These are phyloP conservation scores for Aspergillus sp. DNA, from an alignment of 2,329 filamentous ascomycete genomes.

Conservation along the genomic window DNA sequence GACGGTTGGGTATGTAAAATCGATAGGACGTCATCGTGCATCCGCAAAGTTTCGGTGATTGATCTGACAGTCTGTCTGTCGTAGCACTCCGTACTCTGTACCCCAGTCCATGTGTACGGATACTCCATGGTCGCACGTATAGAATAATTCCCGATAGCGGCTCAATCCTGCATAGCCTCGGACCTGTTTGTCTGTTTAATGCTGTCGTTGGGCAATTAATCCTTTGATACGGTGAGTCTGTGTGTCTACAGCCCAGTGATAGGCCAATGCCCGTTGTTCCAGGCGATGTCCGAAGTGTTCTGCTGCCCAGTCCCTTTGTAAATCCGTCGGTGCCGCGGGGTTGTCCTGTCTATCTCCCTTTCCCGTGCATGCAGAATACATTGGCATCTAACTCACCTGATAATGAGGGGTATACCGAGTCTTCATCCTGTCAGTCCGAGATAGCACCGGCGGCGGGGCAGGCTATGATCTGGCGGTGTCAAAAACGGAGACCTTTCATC, in stretches of 20 bases:
- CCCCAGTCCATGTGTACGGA: background rate
- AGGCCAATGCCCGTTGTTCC: slow-evolving; percentile 8
- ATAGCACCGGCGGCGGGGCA: slow-evolving; percentile 1
- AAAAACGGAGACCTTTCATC: background rate
- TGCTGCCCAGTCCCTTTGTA: background rate
- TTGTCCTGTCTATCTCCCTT: slow-evolving; percentile 2
- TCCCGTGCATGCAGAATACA: slow-evolving; percentile 20
- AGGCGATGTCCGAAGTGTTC: slow-evolving; percentile 4
- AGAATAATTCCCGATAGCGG: background rate
- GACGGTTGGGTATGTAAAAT: background rate
- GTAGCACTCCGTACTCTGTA: background rate
- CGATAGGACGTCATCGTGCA: slow-evolving; percentile 15
- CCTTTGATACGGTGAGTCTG: background rate
- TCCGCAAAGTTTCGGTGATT: background rate
- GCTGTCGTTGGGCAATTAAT: background rate
- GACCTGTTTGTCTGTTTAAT: background rate
- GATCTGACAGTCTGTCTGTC: background rate
- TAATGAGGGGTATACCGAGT: background rate
- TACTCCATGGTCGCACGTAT: background rate
- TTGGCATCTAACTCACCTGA: slow-evolving; percentile 12
- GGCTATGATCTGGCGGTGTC: slow-evolving; percentile 14
- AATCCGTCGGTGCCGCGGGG: no score
- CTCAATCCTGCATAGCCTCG: background rate
- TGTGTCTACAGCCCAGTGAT: background rate
- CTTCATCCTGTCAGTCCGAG: background rate